phyloP scores from a whole-genome alignment of 225 moss, liverwort and hornwort genomes.

The Marchantia polymorpha region DNA sequence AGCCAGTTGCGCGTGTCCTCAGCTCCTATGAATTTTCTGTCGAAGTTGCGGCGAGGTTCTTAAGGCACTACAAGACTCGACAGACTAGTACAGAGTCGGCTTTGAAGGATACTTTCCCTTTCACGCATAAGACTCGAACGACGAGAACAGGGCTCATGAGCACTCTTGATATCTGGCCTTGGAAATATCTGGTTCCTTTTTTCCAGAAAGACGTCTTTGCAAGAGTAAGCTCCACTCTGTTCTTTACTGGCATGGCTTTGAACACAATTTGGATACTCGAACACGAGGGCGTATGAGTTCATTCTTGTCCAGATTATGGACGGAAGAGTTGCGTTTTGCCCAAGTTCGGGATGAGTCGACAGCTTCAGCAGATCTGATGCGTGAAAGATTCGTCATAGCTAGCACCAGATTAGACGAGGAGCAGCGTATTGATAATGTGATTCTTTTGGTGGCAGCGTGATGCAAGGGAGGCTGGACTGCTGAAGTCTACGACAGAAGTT shows the following conservation, averaged over 20 bases:
- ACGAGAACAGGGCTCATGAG: slow-evolving; percentile 11
- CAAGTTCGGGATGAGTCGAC: not conserved
- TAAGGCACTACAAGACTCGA: not conserved
- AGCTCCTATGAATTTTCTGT: slow-evolving; percentile 51
- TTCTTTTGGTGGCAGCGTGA: slow-evolving; percentile 18
- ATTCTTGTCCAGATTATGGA: not conserved
- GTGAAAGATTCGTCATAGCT: not conserved
- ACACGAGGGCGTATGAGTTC: not conserved
- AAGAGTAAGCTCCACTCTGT: slow-evolving; percentile 16
- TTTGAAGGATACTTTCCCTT: not conserved
- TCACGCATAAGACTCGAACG: not conserved
- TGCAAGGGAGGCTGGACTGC: slow-evolving; percentile 18
- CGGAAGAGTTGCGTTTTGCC: not conserved
- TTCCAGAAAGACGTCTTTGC: slow-evolving; percentile 35
- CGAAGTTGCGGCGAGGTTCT: slow-evolving; percentile 46
- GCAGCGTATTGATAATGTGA: not conserved
- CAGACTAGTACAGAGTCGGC: not conserved
- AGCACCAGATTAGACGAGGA: not conserved
- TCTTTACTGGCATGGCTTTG: not conserved
- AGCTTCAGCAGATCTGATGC: not conserved
- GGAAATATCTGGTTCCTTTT: slow-evolving; percentile 48
- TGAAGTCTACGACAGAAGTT: not conserved
- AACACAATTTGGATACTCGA: not conserved
- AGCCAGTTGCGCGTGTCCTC: slow-evolving; percentile 41
- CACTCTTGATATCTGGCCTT: slow-evolving; percentile 48